phyloP scores from a whole-genome alignment of 2,329 filamentous ascomycete genomes.

The Alternaria incomplexa region DNA sequence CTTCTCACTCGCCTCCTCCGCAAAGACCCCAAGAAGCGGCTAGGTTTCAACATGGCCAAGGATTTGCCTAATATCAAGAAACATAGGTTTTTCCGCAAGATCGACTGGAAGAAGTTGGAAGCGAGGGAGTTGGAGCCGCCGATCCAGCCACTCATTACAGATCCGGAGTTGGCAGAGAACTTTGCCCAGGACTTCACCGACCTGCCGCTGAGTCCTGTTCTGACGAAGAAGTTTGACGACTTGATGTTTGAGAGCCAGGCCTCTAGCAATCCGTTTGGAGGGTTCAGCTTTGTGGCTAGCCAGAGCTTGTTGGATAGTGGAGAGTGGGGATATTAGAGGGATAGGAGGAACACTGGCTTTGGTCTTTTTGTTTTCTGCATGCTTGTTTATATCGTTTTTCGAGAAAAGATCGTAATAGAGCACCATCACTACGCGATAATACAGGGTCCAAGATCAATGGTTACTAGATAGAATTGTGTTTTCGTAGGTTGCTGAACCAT shows the following conservation, averaged over 20 bases:
- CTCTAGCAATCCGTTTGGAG: slow-evolving; percentile 58
- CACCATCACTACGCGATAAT: not conserved
- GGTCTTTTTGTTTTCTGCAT: not conserved
- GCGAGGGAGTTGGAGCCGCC: slow-evolving; percentile 83
- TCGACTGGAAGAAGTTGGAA: slow-evolving; percentile 90
- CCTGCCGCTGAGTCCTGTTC: slow-evolving; percentile 76
- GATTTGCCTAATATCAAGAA: slow-evolving; percentile 85
- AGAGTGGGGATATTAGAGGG: slow-evolving; percentile 38
- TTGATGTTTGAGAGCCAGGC: slow-evolving; percentile 39
- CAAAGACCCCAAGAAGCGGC: slow-evolving; percentile 89
- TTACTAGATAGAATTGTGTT: not conserved
- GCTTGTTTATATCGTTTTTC: not conserved
- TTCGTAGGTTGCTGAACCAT: not conserved
- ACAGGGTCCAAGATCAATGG: not conserved
- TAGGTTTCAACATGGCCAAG: slow-evolving; percentile 87
- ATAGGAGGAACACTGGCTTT: not conserved
- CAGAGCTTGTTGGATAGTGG: slow-evolving; percentile 55
- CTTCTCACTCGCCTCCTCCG: slow-evolving; percentile 85
- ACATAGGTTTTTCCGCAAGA: slow-evolving; percentile 95
- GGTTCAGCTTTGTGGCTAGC: slow-evolving; percentile 61
- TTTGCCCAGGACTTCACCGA: slow-evolving; percentile 93
- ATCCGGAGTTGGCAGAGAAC: slow-evolving; percentile 95
- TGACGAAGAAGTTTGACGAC: slow-evolving; percentile 39
- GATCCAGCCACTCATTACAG: slow-evolving; percentile 91
- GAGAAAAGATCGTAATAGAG: not conserved